These are phyloP conservation scores for Paramecium biaurelia DNA, from an alignment of 73 alveolate genomes.

Conservation along the genomic window DNA sequence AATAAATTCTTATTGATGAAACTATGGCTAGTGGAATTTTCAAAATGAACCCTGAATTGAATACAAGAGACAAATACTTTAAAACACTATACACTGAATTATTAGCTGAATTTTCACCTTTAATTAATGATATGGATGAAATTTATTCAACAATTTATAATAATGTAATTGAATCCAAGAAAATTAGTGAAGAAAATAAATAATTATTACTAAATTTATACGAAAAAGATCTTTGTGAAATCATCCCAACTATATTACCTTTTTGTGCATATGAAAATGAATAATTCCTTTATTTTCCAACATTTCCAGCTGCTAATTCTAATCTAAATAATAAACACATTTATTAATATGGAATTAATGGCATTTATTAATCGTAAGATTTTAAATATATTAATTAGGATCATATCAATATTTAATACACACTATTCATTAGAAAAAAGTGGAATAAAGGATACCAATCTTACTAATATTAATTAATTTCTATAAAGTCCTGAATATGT, in stretches of 20 bases:
- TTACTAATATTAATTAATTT: background rate
- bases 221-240: background rate
- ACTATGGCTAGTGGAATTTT: background rate
- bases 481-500: background rate
- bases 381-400: background rate
- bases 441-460: background rate
- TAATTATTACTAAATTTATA: background rate
- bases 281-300: background rate
- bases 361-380: background rate
- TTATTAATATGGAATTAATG: conserved; percentile 27
- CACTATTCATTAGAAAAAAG: background rate
- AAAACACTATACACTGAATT: background rate
- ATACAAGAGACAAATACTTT: background rate
- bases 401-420: background rate
- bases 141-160: background rate
- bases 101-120: background rate
- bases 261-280: background rate
- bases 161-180: background rate
- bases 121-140: background rate
- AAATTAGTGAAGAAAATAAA: background rate
- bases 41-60: background rate
- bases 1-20: background rate
- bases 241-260: background rate
- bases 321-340: background rate
- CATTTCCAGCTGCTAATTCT: background rate